Evolutionary conservation across 2,329 filamentous ascomycete genomes (phyloP), one percentile per base, ranked within the genome.

Genomic region (Sphaerulina populicola): DNA sequence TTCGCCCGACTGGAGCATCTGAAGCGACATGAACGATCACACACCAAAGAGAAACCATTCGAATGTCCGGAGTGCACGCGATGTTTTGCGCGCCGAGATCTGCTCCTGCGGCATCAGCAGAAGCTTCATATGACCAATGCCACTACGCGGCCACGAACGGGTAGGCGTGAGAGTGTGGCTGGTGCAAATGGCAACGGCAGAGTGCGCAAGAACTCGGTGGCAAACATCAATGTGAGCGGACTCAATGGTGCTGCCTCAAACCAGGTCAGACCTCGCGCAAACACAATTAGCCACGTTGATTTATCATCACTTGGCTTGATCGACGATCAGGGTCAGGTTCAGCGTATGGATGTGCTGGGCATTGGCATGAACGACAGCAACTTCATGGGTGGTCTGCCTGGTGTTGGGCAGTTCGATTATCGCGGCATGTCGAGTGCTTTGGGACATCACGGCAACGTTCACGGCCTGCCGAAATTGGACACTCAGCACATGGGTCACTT

Each of bases 21-120:
- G 60, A 98, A 98, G 74, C 85, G 93, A 55, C 93, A 98, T 71
- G 93, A 97, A 72, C 82, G 93, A 56, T 95, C 89, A n/a, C 90
- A 96, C 68, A 96, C 90, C 40, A 96, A 98, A 69, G 90, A 98
- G 73, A 98, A 98, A 75, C 93, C 93, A 1, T 98, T 98, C 63
- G 89, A 96, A 71, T 98, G 93, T 64, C 88, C 88, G 27, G 88
- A 97, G 69, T 98, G 93, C 71, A 80, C 88, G 35, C 77, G 93
- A 71, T 97, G 93, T 72, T 98, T 98, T 71, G 93, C 93, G 54
- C 82, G 93, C 55, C 82, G 93, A 59, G 93, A 98, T 70, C 72
- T 98, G 60, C 78, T 98, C 49, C 75, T 98, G 59, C 82, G 93
- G 53, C 93, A 98, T 71, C 93, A 98, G 77, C 93, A 98, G 76